phyloP scores from a whole-genome alignment of 2,329 filamentous ascomycete species.

The Eurotiales sp. region DNA sequence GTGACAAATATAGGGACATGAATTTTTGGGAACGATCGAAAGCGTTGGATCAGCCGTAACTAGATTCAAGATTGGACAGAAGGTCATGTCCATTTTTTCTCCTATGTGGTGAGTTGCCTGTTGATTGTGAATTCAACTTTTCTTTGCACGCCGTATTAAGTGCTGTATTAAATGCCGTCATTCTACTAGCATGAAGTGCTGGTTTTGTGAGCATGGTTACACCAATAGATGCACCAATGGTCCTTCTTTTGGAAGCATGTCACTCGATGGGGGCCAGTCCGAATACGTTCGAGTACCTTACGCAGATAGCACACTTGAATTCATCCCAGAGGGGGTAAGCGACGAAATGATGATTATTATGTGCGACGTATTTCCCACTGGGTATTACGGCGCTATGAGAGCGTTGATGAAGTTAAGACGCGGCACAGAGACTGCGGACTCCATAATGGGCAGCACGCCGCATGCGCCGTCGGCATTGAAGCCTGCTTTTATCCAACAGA shows the following conservation, averaged over 20 bases:
- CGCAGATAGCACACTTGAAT: constrained; percentile 70
- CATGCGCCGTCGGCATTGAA: constrained; percentile 44
- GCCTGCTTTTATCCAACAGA: constrained; percentile 61
- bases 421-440: background rate
- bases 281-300: constrained; percentile 73
- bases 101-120: constrained; percentile 57
- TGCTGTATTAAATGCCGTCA: constrained; percentile 39
- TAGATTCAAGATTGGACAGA: constrained; percentile 66
- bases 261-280: constrained; percentile 71
- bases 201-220: constrained; percentile 51
- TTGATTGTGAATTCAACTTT: background rate
- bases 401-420: background rate
- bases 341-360: constrained; percentile 72
- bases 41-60: constrained; percentile 63
- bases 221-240: constrained; percentile 68
- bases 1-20: constrained; percentile 62
- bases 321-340: constrained; percentile 63
- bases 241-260: constrained; percentile 62
- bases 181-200: constrained; percentile 71
- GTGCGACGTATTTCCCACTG: constrained; percentile 80
- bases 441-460: background rate
- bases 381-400: constrained; percentile 52
- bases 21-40: constrained; percentile 73
- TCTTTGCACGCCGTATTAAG: constrained; percentile 6
- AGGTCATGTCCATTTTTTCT: constrained; percentile 75